Base-by-base conservation (phyloP, 805 yeast species). In the Wickerhamomyces ciferrii region DNA sequence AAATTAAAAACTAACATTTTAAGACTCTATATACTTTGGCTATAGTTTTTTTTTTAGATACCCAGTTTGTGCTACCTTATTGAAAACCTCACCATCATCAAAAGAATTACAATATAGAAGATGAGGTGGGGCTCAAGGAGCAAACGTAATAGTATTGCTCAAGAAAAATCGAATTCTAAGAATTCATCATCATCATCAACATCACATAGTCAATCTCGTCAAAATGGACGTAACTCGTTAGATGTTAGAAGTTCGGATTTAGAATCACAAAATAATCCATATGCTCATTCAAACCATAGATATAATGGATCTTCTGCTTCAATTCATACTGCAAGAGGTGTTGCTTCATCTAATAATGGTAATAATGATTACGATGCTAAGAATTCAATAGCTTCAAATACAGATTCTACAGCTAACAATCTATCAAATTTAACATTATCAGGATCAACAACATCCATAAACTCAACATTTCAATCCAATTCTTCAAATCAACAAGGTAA, bases 51-150 rank as follows among this genome's bases (percentile, higher is more conserved):
- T 23, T 6, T 6, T 6, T 6, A 8, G 25, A 23, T 23, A 23
- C 25, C 25, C 25, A 23, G 5, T 23, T 23, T 10, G 6, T 24
- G 27, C 10, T 24, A 24, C 27, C 27, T 8, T 27, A 8, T 27
- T 27, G 4, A 4, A 27, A 10, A 27, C 31, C 35, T 31, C 35
- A 27, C 31, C 27, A 24, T 24, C n/a, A 24, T 24, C 27, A 24
- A 24, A 10, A 24, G 6, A 31, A n/a, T 5, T n/a, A 31, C n/a
- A 50, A 24, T 10, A 27, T 27, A 27, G 31, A 27, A 14, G 31
- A 68, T 68, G 62, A 60, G 67, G 48, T 59, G 70, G 59, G 51
- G 55, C 18, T 48, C 57, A 23, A 50, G 55, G 44, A 54, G 53
- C 21, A 58, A 58, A 44, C 58, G 62, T 39, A 51, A 58, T 43